These are phyloP conservation scores for Yamadazyma paraphyllophila DNA, from an alignment of 805 yeast genomes.

Conservation along the genomic window DNA sequence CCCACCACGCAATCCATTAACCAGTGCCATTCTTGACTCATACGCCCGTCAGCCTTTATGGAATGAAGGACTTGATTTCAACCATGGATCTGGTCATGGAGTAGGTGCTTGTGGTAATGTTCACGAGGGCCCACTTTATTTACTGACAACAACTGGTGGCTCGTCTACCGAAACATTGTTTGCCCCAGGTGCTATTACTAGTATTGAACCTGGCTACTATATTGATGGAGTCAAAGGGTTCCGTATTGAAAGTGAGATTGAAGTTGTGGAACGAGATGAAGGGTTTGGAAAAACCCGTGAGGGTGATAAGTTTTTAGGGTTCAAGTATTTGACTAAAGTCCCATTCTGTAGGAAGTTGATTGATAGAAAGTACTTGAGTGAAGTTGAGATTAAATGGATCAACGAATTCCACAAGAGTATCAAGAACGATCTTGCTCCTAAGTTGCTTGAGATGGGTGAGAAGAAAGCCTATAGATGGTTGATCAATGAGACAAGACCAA, in stretches of 20 bases:
- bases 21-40: conserved; percentile 74
- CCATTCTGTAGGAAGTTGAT: conserved; percentile 52
- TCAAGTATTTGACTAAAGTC: conserved; percentile 41
- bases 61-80: conserved; percentile 79
- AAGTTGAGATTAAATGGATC: conserved; percentile 37
- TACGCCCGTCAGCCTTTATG: conserved; percentile 82
- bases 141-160: conserved; percentile 54
- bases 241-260: conserved; percentile 81
- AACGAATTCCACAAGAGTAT: conserved; percentile 36
- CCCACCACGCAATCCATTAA: conserved; percentile 62
- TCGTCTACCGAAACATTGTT: conserved; percentile 47
- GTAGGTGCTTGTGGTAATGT: conserved; percentile 90
- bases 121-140: conserved; percentile 91
- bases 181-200: conserved; percentile 65
- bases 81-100: conserved; percentile 98
- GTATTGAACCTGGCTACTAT: conserved; percentile 95
- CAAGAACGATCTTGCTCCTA: conserved; percentile 29
- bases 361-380: conserved; percentile 27
- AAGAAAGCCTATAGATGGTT: conserved; percentile 70
- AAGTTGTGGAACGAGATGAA: conserved; percentile 46
- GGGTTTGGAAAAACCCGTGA: conserved; percentile 35
- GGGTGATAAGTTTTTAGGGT: conserved; percentile 33
- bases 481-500: conserved; percentile 55
- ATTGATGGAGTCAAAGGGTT: conserved; percentile 88
- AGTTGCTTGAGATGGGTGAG: conserved; percentile 54